Evolutionary conservation across 1,284 basidiomycete genomes (phyloP).

Genomic region (Apiotrichum porosum): DNA sequence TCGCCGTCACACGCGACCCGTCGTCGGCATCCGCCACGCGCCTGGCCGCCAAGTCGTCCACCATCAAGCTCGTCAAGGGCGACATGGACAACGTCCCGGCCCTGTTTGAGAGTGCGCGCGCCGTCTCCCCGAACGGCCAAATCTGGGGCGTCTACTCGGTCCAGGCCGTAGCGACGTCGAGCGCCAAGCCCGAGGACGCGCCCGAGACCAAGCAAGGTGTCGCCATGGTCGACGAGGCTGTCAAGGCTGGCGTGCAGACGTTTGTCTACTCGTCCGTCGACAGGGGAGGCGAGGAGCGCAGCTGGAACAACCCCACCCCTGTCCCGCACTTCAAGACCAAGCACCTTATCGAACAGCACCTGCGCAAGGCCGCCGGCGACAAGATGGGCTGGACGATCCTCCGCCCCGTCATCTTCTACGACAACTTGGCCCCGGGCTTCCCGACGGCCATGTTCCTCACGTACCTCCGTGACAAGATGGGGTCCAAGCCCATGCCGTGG

Average conservation of each 20-base stretch:
- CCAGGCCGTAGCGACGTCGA: constrained; percentile 3
- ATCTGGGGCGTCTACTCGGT: constrained; percentile 31
- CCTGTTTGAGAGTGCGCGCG: constrained; percentile 15
- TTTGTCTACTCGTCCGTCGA: constrained; percentile 47
- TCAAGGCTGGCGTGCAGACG: constrained; percentile 45
- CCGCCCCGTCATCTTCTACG: constrained; percentile 15
- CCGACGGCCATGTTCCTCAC: constrained; percentile 19
- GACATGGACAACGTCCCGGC: constrained; percentile 12
- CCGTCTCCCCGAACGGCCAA: constrained; percentile 4
- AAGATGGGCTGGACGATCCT: constrained; percentile 12
- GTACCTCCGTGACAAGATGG: constrained; percentile 14
- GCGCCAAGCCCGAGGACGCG: neutral
- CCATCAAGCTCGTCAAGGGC: constrained; percentile 24
- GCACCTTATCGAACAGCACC: constrained; percentile 13
- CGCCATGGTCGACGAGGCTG: constrained; percentile 47
- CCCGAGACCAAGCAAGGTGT: constrained; percentile 11
- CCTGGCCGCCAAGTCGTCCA: constrained; percentile 13
- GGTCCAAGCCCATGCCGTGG: constrained; percentile 21
- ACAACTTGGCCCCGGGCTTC: constrained; percentile 17
- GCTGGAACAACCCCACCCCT: constrained; percentile 9
- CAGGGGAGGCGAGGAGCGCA: constrained; percentile 23
- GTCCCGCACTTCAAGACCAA: constrained; percentile 20
- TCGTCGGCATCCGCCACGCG: constrained; percentile 10
- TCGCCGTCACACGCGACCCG: constrained; percentile 28
- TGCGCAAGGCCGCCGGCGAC: constrained; percentile 1